Conservation (phyloP, 106 monocot genomes). For the Hemerocallis citrina region DNA sequence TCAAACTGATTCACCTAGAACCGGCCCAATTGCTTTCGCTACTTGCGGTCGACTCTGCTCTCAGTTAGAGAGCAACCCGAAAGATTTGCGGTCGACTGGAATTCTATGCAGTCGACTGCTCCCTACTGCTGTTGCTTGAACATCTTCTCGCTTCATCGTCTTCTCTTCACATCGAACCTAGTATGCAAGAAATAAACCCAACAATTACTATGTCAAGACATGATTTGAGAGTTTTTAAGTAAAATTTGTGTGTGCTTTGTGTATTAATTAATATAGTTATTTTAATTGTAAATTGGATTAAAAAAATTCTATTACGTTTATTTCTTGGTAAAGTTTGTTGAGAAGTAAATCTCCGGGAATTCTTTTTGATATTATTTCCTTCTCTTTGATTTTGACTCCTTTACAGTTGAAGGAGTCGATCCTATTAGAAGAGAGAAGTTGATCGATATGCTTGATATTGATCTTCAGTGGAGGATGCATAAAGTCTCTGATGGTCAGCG, state of each 20-base stretch:
- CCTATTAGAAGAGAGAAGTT: constrained; percentile 76
- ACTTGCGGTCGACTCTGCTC: too few species aligned
- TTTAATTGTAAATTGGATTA: background rate
- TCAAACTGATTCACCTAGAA: too few species aligned
- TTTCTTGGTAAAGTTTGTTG: background rate
- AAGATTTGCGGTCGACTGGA: too few species aligned
- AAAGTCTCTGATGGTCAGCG: constrained; percentile 99
- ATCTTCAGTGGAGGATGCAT: constrained; percentile 96
- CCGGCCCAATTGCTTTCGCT: too few species aligned
- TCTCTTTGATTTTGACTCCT: constrained; percentile 6
- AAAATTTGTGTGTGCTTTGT: background rate
- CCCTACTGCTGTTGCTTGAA: too few species aligned
- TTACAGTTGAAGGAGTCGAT: constrained; percentile 93
- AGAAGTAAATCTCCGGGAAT: background rate
- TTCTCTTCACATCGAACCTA: too few species aligned
- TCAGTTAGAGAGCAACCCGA: too few species aligned
- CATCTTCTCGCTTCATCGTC: too few species aligned
- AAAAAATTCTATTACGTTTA: background rate
- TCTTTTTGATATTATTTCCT: background rate
- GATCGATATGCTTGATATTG: constrained; percentile 88
- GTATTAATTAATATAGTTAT: background rate
- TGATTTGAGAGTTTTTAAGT: too few species aligned
- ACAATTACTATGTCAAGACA: too few species aligned
- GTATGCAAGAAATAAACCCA: too few species aligned
- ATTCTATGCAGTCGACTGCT: too few species aligned